Evolutionary conservation across 441 rosid species (phyloP).

Genomic region (Syzygium malaccense): DNA sequence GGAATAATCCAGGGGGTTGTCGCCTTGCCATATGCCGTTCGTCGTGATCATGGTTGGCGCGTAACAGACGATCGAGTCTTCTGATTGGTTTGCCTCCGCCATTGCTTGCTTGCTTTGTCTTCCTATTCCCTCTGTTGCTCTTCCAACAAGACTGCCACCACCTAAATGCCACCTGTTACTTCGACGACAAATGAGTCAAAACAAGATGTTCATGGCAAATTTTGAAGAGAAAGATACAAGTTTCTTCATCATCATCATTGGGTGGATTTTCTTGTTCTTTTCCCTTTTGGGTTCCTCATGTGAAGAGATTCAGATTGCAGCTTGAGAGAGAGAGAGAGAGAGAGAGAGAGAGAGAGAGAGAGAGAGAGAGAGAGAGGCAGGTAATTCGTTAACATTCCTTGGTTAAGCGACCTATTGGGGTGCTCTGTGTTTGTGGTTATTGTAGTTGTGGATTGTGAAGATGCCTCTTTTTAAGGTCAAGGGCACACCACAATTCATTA

Average conservation of each 20-base stretch:
- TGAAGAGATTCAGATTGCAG: not conserved
- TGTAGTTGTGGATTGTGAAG: not conserved
- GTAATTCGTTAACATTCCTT: not conserved
- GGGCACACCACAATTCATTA: not conserved
- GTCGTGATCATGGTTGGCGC: conserved; percentile 95
- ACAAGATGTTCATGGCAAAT: not conserved
- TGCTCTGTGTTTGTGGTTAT: not conserved
- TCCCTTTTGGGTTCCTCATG: not conserved
- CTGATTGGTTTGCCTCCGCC: conserved; percentile 9
- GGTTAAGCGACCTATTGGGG: not conserved
- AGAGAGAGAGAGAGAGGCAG: not conserved
- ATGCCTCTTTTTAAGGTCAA: not conserved
- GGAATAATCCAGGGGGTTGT: conserved; percentile 84
- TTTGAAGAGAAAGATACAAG: not conserved
- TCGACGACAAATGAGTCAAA: not conserved
- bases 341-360: not conserved
- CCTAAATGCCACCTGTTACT: not conserved
- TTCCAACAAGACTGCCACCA: not conserved
- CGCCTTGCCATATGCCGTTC: conserved; percentile 98
- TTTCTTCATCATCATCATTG: not conserved
- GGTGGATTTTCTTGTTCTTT: not conserved
- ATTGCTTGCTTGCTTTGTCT: not conserved
- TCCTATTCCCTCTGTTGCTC: not conserved
- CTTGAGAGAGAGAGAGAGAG: not conserved
- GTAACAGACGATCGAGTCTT: conserved; percentile 61